These are phyloP conservation scores for Fusarium sp. DNA, from an alignment of 2,329 filamentous ascomycete genomes.

Conservation along the genomic window DNA sequence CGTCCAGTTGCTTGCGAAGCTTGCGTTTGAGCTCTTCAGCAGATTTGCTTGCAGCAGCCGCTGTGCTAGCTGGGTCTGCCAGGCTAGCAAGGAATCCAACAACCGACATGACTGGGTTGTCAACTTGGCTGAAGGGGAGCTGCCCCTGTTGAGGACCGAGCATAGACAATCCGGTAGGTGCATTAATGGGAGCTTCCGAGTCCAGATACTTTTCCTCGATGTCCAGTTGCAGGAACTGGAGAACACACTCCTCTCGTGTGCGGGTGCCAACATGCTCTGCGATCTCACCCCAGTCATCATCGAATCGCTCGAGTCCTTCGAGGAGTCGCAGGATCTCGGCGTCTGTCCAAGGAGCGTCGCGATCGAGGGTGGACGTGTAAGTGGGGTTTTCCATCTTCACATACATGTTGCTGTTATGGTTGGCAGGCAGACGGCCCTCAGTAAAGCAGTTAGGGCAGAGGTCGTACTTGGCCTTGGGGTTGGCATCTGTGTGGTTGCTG, in stretches of 20 bases:
- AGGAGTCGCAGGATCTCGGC: constrained; percentile 89
- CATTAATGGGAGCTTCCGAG: constrained; percentile 69
- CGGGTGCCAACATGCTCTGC: constrained; percentile 92
- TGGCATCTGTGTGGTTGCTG: constrained; percentile 68
- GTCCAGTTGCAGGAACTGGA: constrained; percentile 95
- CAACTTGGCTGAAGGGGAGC: constrained; percentile 89
- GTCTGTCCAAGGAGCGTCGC: constrained; percentile 91
- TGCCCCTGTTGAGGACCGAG: constrained; percentile 81
- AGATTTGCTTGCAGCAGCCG: constrained; percentile 88
- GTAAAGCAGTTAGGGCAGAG: constrained; percentile 92
- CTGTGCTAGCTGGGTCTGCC: constrained; percentile 89
- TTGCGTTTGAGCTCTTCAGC: constrained; percentile 87
- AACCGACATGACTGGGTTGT: constrained; percentile 97
- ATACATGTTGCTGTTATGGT: constrained; percentile 84
- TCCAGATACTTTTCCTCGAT: constrained; percentile 98
- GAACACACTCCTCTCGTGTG: constrained; percentile 93
- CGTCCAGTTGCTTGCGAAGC: constrained; percentile 82
- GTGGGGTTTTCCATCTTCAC: constrained; percentile 89
- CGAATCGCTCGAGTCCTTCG: constrained; percentile 91
- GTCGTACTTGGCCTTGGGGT: constrained; percentile 81
- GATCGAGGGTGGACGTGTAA: constrained; percentile 82
- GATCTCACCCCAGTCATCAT: constrained; percentile 95
- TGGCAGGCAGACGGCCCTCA: constrained; percentile 84
- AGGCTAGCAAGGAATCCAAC: constrained; percentile 94
- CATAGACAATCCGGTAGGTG: constrained; percentile 71